Evolutionary conservation across 2,329 filamentous ascomycete species (phyloP), one percentile per base, ranked within the genome.

Genomic region (Xylaria hypoxylon): DNA sequence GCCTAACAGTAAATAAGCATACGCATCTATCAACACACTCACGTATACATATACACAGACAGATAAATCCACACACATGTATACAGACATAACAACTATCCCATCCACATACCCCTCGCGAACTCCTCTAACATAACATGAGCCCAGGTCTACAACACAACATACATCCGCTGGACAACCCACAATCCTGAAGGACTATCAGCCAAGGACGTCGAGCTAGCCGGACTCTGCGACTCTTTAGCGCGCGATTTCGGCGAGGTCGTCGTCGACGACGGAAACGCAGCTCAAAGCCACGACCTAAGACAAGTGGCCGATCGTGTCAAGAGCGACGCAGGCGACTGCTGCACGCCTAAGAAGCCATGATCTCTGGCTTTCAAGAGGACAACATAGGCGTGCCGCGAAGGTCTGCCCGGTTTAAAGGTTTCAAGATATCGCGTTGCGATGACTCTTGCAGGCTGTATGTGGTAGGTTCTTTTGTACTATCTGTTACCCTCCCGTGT

Each of bases 141-240:
- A 13, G 35, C 42, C 61, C 53, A 90, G 89, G 85, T 91, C 8
- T 93, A 90, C 79, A 92, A 91, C 75, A 89, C 86, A 5, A 87
- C 87, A 0, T 88, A 88, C 71, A 87, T 93, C 68, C 86, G 89
- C 55, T 93, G 90, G 91, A 92, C 90, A 8, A 93, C 90, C 1
- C 91, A 93, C 75, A 85, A 80, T 64, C 90, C 90, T 0, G 79
- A 81, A 8, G 90, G 91, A 1, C 79, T 93, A n/a, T 90, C 88
- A 0, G 78, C 79, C 22, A 88, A 87, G 74, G 90, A 93, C 74
- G 78, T 90, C 31, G 73, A 81, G 42, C 84, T 93, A 77, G 91
- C 90, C 0, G 74, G 76, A 5, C 81, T 87, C 67, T 92, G 90
- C 73, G 90, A 92, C 76, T 76, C 81, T 26, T 77, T 88, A 6